Evolutionary conservation across 2,329 filamentous ascomycete genomes (phyloP), one percentile per base, ranked within the genome.

Genomic region (Teratosphaeria zuluensis): DNA sequence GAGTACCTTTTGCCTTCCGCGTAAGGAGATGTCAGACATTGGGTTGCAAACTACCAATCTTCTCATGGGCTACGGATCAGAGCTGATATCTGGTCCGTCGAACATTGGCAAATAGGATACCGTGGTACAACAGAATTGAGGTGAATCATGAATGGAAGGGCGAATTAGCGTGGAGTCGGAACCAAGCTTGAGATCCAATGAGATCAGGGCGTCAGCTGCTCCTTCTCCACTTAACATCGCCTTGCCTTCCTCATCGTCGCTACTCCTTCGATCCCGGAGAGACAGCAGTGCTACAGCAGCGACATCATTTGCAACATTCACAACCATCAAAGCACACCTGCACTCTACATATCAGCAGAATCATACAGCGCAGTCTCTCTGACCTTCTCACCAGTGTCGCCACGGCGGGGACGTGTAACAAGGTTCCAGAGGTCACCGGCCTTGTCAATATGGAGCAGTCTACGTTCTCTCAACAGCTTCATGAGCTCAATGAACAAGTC

Each of bases 381-480:
- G 42, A 4, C 42, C n/a, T 5, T 19, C 42, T 19, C 3, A 48
- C 16, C 35, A 4, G 24, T 35, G 14, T 35, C 14, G 33, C 33
- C 2, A 48, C 42, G 1, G n/a, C 11, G 9, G 19, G 19, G 1
- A 21, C 42, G 9, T n/a, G 16, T n/a, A n/a, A 19, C 16, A 8
- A 53, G 24, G 51, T 21, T 33, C 16, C 53, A 5, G 14, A 5
- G 14, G 38, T 12, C 3, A 4, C n/a, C 30, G 21, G 42, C 38
- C 30, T 24, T 28, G 9, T 12, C 55, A 19, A 28, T 55, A 69
- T 69, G 66, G 65, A 68, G 61, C 62, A 66, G 46, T 53, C 28
- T n/a, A 62, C 62, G 12, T 68, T 68, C 57, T 62, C 65, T 30
- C 59, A 53, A 21, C 62, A 68, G 60, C 61, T 69, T n/a, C 54